Conservation (phyloP, 1,139 yeast genomes). For the Blastobotrys indianensis region DNA sequence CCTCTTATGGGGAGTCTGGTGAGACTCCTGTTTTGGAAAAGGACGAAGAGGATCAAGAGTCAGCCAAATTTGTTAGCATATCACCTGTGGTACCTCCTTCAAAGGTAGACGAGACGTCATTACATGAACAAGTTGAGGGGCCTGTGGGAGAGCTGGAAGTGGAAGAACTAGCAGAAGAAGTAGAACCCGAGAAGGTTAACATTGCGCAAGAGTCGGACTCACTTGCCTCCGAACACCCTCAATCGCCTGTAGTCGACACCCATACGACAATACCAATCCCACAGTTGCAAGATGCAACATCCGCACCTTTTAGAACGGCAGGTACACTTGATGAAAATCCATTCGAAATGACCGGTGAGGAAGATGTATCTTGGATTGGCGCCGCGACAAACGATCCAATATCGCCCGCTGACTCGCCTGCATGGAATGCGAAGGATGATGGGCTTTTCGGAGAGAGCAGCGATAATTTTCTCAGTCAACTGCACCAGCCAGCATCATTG, state of each 20-base stretch:
- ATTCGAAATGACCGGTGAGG: conserved; percentile 13
- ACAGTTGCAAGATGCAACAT: not conserved
- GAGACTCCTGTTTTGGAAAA: not conserved
- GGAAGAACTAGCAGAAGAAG: no score
- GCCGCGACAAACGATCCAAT: conserved; percentile 4
- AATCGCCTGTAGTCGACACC: no score
- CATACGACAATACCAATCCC: not conserved
- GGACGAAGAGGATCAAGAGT: not conserved
- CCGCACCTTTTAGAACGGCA: conserved; percentile 3
- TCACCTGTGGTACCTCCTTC: no score
- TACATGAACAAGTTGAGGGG: no score
- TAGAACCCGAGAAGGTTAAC: no score
- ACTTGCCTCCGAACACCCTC: no score
- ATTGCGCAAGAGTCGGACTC: no score
- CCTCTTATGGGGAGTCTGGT: no score
- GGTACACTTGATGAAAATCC: conserved; percentile 11
- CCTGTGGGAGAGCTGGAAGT: no score
- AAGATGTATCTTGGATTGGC: conserved; percentile 10
- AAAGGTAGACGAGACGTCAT: no score
- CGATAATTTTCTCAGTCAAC: conserved; percentile 8
- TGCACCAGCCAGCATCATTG: no score
- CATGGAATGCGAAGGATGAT: not conserved
- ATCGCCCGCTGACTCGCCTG: not conserved
- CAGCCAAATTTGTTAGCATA: not conserved
- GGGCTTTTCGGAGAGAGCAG: conserved; percentile 2